These are phyloP conservation scores for Sclerotinia nivalis DNA, from an alignment of 2,329 filamentous ascomycete species.

Conservation along the genomic window DNA sequence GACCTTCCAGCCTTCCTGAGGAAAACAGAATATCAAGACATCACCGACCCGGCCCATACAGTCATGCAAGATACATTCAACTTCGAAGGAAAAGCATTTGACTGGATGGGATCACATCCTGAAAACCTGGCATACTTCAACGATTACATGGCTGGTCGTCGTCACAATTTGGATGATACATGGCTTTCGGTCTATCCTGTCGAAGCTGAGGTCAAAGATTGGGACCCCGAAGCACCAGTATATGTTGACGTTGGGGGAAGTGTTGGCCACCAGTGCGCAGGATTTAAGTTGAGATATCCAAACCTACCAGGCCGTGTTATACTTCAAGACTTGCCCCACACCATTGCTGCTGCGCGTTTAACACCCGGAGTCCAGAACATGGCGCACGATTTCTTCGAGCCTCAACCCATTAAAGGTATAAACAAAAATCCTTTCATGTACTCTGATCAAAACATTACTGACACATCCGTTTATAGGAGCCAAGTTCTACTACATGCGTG, in stretches of 20 bases:
- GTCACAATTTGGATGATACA: background rate
- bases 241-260: constrained; percentile 47
- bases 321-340: constrained; percentile 45
- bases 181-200: constrained; percentile 6
- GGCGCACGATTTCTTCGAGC: background rate
- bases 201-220: background rate
- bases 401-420: background rate
- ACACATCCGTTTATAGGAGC: background rate
- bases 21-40: background rate
- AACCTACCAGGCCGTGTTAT: constrained; percentile 42
- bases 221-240: constrained; percentile 27
- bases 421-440: background rate
- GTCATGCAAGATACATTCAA: constrained; percentile 5
- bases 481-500: background rate
- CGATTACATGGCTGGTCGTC: background rate
- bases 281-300: constrained; percentile 41
- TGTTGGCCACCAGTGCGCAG: constrained; percentile 43
- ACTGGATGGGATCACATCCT: background rate
- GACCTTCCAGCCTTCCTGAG: background rate
- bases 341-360: background rate
- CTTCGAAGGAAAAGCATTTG: background rate
- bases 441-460: too few relatives aligned
- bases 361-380: background rate
- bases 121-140: background rate
- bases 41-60: background rate